These are phyloP conservation scores for Penicillium sp. DNA, from an alignment of 2,329 filamentous ascomycete species.

Conservation along the genomic window DNA sequence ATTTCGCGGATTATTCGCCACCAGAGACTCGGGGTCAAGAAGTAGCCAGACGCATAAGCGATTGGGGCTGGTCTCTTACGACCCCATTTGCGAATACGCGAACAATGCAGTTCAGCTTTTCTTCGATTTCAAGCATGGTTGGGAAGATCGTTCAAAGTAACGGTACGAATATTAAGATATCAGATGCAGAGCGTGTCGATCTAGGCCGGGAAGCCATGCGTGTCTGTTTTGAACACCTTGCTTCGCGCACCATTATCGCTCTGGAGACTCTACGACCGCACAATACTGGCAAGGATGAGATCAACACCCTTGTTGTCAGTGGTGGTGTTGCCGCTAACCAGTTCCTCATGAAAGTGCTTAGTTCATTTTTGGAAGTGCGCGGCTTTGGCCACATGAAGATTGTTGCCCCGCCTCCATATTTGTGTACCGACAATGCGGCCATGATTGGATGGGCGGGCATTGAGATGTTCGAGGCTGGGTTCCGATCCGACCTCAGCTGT, in stretches of 20 bases:
- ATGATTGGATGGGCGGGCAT: constrained; percentile 96
- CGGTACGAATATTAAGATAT: constrained; percentile 39
- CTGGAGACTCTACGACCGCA: constrained; percentile 47
- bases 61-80: constrained; percentile 66
- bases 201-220: constrained; percentile 75
- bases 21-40: constrained; percentile 60
- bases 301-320: constrained; percentile 71
- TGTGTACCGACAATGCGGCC: constrained; percentile 93
- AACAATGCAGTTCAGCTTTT: constrained; percentile 69
- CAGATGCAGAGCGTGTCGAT: constrained; percentile 59
- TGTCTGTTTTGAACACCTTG: constrained; percentile 82
- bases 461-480: constrained; percentile 86
- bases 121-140: constrained; percentile 66
- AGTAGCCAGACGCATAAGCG: constrained; percentile 47
- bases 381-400: constrained; percentile 63
- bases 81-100: constrained; percentile 63
- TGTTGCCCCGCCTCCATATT: constrained; percentile 68
- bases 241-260: constrained; percentile 68
- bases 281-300: constrained; percentile 24
- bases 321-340: constrained; percentile 87
- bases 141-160: constrained; percentile 52
- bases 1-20: constrained; percentile 54
- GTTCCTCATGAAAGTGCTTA: constrained; percentile 69
- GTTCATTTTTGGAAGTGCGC: constrained; percentile 61
- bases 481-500: constrained; percentile 60